phyloP scores from a whole-genome alignment of 352 stramenopile genomes.

The Phytopythium helicoides region DNA sequence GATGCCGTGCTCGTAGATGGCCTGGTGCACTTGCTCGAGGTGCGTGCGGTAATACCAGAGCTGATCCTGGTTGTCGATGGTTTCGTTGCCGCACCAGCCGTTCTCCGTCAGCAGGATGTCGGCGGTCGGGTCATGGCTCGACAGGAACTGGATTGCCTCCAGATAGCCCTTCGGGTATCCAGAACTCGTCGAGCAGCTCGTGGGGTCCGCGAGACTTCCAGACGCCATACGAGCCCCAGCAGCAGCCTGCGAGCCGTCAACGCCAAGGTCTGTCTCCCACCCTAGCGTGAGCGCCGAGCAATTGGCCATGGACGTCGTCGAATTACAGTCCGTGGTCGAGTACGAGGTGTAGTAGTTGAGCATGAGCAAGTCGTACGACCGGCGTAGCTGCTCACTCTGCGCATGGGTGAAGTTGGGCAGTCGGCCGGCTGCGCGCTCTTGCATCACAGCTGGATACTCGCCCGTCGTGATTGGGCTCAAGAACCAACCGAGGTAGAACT shows the following conservation, averaged over 20 bases:
- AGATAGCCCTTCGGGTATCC: constrained; percentile 57
- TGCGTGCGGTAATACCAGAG: constrained; percentile 55
- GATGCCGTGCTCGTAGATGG: constrained; percentile 43
- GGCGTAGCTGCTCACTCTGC: constrained; percentile 58
- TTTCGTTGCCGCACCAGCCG: too few relatives aligned
- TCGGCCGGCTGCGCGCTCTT: constrained; percentile 62
- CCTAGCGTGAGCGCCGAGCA: constrained; percentile 33
- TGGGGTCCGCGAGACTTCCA: constrained; percentile 27
- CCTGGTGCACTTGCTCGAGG: constrained; percentile 52
- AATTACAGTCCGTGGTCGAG: constrained; percentile 44
- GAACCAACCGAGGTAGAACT: too few relatives aligned
- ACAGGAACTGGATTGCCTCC: constrained; percentile 45
- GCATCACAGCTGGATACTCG: constrained; percentile 92
- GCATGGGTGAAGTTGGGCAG: constrained; percentile 86
- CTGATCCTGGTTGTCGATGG: constrained; percentile 53
- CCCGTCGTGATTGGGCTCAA: constrained; percentile 87
- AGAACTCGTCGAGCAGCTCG: constrained; percentile 17
- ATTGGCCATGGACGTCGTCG: constrained; percentile 25
- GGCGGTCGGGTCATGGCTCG: too few relatives aligned
- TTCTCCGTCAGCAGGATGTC: too few relatives aligned
- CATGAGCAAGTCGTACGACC: constrained; percentile 91
- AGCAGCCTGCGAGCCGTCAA: constrained; percentile 29
- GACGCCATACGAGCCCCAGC: constrained; percentile 24
- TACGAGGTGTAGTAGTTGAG: constrained; percentile 91
- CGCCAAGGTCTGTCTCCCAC: constrained; percentile 39